Conservation (phyloP, 306 rosid species). For the Glycyrrhiza uralensis region DNA sequence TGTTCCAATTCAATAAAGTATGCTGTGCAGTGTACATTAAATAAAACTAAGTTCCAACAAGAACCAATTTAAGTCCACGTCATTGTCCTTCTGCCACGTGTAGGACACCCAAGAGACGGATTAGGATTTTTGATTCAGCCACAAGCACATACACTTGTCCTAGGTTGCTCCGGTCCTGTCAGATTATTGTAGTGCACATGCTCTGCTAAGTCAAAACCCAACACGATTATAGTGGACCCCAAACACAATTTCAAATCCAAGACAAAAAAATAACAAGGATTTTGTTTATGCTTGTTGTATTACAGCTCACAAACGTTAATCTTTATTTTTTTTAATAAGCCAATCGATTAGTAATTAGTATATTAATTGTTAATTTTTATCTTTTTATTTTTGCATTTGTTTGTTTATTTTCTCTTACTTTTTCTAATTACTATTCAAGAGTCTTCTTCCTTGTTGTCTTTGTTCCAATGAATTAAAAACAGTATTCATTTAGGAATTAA, state of each 20-base stretch:
- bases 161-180: slow-evolving; percentile 10
- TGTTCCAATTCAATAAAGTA: neutral
- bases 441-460: neutral
- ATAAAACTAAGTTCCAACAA: neutral
- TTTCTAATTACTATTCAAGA: neutral
- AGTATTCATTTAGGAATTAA: too few relatives aligned
- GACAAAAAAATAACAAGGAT: neutral
- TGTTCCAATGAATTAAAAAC: neutral
- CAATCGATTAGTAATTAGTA: too few relatives aligned
- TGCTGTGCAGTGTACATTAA: neutral
- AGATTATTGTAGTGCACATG: slow-evolving; percentile 12
- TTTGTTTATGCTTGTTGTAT: neutral
- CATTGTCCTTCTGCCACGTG: slow-evolving; percentile 16
- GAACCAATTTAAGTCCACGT: neutral
- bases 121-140: neutral
- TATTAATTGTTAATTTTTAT: too few relatives aligned
- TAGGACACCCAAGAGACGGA: neutral
- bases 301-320: too few relatives aligned
- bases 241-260: neutral
- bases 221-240: slow-evolving; percentile 11
- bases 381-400: too few relatives aligned
- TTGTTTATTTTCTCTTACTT: too few relatives aligned
- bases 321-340: too few relatives aligned
- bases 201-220: slow-evolving; percentile 2
- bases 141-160: slow-evolving; percentile 16